Evolutionary conservation across 805 yeast genomes (phyloP).

Genomic region (Teunomyces atbi): DNA sequence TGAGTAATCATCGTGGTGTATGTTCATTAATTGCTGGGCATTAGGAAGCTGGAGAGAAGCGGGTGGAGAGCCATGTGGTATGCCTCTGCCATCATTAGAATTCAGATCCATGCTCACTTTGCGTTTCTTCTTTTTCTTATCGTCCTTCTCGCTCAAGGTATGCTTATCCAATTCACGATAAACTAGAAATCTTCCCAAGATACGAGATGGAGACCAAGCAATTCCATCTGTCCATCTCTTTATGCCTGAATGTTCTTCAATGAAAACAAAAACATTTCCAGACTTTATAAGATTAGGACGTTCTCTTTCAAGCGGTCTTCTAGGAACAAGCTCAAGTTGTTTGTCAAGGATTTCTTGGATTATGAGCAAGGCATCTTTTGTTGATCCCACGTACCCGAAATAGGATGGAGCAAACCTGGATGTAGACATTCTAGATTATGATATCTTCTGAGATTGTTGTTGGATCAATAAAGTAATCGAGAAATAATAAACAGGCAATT

Average conservation of each 20-base stretch:
- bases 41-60: constrained; percentile 7
- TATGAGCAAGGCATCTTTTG: constrained; percentile 77
- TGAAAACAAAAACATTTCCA: constrained; percentile 82
- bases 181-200: constrained; percentile 78
- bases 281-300: constrained; percentile 61
- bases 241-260: constrained; percentile 78
- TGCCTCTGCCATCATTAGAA: constrained; percentile 2
- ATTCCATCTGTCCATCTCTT: constrained; percentile 98
- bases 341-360: constrained; percentile 76
- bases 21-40: constrained; percentile 1
- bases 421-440: constrained; percentile 6
- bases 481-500: background rate
- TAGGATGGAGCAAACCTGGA: constrained; percentile 51
- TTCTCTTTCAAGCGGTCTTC: constrained; percentile 84
- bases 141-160: constrained; percentile 43
- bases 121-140: constrained; percentile 38
- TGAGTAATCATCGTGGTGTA: constrained; percentile 9
- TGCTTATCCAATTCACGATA: constrained; percentile 62
- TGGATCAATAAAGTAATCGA: background rate
- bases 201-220: constrained; percentile 89
- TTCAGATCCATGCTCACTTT: constrained; percentile 15
- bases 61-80: constrained; percentile 4
- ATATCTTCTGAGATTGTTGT: background rate
- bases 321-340: constrained; percentile 56
- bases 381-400: constrained; percentile 74